phyloP scores from a whole-genome alignment of 1,139 yeast species.

The Geotrichum reessii region DNA sequence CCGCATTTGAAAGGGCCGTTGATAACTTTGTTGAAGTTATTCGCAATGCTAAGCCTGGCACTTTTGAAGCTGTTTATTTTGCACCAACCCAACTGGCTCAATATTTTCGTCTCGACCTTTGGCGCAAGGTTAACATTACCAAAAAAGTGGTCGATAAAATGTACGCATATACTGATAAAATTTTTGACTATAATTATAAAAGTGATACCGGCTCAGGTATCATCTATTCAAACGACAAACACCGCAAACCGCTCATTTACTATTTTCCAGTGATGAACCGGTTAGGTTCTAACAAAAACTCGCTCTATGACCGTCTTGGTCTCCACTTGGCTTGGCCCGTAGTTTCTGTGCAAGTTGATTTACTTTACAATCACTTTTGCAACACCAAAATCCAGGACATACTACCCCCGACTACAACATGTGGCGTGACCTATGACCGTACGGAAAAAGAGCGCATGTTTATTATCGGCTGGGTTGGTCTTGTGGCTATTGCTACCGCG shows the following conservation, averaged over 20 bases:
- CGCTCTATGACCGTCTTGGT: slow-evolving; percentile 9
- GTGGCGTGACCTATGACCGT: slow-evolving; percentile 3
- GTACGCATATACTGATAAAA: slow-evolving; percentile 6
- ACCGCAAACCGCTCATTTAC: neutral
- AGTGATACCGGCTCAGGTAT: neutral
- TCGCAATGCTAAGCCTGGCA: neutral
- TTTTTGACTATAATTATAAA: slow-evolving; percentile 4
- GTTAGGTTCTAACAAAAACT: neutral
- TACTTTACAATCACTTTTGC: slow-evolving; percentile 8
- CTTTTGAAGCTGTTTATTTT: slow-evolving; percentile 10
- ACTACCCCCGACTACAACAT: slow-evolving; percentile 2
- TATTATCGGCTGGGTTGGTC: neutral
- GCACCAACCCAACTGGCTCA: slow-evolving; percentile 13
- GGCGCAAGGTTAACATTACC: slow-evolving; percentile 5
- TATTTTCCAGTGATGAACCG: slow-evolving; percentile 11
- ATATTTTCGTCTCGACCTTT: slow-evolving; percentile 5
- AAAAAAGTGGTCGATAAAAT: slow-evolving; percentile 3
- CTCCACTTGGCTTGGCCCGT: slow-evolving; percentile 2
- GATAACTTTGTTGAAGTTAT: slow-evolving; percentile 8
- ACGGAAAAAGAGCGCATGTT: neutral
- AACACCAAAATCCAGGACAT: neutral
- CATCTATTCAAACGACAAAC: neutral
- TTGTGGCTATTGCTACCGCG: neutral
- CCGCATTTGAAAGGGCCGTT: slow-evolving; percentile 2
- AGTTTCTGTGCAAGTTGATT: neutral